Conservation (phyloP, 2,329 filamentous ascomycete species). For the Aspergillus neoniger region DNA sequence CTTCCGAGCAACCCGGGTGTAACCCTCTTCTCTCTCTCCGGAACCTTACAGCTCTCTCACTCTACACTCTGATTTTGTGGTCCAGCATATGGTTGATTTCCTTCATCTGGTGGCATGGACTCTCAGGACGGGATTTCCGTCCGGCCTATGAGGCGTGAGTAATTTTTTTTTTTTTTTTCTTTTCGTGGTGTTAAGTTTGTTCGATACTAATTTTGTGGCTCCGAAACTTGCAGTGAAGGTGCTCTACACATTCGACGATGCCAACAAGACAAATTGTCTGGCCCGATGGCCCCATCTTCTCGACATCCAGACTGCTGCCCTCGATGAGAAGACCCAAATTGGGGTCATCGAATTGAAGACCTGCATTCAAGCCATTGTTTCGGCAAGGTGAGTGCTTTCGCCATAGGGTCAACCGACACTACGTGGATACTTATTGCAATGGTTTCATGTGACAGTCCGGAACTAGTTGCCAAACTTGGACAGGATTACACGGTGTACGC, state of each 20-base stretch:
- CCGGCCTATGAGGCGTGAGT: slow-evolving; percentile 69
- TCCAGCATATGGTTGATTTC: slow-evolving; percentile 34
- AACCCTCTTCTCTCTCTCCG: neutral
- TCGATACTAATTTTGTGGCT: slow-evolving; percentile 20
- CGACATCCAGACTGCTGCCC: slow-evolving; percentile 73
- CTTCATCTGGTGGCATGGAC: slow-evolving; percentile 41
- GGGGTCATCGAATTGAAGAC: slow-evolving; percentile 84
- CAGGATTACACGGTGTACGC: slow-evolving; percentile 96
- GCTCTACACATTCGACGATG: slow-evolving; percentile 91
- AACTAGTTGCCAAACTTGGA: slow-evolving; percentile 72
- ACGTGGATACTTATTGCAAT: neutral
- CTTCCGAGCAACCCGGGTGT: slow-evolving; percentile 7
- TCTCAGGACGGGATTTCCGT: slow-evolving; percentile 57
- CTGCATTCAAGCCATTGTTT: slow-evolving; percentile 79
- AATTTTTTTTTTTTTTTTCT: neutral
- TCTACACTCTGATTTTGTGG: slow-evolving; percentile 2
- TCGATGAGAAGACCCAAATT: slow-evolving; percentile 79
- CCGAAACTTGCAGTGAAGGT: slow-evolving; percentile 73
- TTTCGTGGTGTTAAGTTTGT: slow-evolving; percentile 4
- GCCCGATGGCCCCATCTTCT: slow-evolving; percentile 80
- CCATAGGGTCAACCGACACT: neutral
- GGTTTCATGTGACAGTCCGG: slow-evolving; percentile 63
- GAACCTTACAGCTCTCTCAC: neutral
- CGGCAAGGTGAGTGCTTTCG: slow-evolving; percentile 53
- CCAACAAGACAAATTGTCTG: slow-evolving; percentile 84